phyloP scores from a whole-genome alignment of 768 basidiomycete species.

The Lyophyllum semitale region DNA sequence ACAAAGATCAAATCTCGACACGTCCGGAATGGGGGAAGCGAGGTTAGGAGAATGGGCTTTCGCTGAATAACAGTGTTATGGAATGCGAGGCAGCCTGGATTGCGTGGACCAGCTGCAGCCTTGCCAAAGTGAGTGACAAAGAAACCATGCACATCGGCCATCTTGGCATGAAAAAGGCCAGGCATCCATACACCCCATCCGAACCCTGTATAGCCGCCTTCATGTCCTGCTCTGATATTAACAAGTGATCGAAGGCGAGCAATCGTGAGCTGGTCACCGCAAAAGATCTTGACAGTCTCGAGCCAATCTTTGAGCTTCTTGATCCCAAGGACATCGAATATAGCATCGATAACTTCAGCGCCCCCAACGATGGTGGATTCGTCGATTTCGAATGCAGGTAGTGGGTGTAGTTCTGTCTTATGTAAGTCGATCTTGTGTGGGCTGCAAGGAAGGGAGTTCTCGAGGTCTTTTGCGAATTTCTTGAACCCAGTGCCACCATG shows the following conservation, averaged over 20 bases:
- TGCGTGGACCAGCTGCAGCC: constrained; percentile 18
- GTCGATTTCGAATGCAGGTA: constrained; percentile 37
- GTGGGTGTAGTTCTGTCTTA: constrained; percentile 28
- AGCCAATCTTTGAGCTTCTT: constrained; percentile 28
- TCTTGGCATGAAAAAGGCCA: constrained; percentile 40
- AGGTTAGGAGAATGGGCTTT: constrained; percentile 35
- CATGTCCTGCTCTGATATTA: constrained; percentile 31
- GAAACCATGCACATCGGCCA: constrained; percentile 29
- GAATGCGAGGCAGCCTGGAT: constrained; percentile 35
- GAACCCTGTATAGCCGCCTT: constrained; percentile 23
- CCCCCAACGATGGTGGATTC: constrained; percentile 35
- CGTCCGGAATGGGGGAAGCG: constrained; percentile 32
- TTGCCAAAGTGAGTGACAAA: constrained; percentile 34
- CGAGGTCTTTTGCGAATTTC: constrained; percentile 23
- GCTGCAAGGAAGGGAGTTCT: constrained; percentile 17
- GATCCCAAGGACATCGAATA: background rate
- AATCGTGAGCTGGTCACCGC: constrained; percentile 39
- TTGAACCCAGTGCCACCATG: constrained; percentile 31
- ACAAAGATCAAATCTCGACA: constrained; percentile 37
- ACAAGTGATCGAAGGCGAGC: constrained; percentile 31
- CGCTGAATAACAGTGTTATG: constrained; percentile 35
- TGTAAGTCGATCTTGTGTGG: constrained; percentile 28
- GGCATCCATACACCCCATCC: constrained; percentile 26
- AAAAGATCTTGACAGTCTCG: background rate
- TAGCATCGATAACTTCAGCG: constrained; percentile 27